Conservation (phyloP, 805 yeast genomes). For the Starmerella floricola region DNA sequence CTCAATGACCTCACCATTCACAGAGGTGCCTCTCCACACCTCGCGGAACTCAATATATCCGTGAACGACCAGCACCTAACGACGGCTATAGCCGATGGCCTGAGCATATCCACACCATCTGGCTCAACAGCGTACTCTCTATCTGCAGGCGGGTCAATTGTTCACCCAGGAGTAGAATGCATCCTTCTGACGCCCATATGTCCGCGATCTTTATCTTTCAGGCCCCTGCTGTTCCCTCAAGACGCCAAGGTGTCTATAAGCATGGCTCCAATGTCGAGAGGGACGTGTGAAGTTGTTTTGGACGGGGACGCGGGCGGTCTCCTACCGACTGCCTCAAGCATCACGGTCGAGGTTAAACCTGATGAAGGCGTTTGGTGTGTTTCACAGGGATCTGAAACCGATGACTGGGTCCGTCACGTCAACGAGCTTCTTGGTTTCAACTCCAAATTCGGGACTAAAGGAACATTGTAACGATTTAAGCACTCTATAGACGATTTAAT, state of each 20-base stretch:
- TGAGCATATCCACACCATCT: constrained; percentile 77
- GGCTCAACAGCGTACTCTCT: constrained; percentile 91
- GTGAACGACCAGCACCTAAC: constrained; percentile 78
- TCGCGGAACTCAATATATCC: constrained; percentile 70
- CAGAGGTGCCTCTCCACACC: constrained; percentile 77
- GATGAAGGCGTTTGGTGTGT: constrained; percentile 72
- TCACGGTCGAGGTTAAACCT: constrained; percentile 24
- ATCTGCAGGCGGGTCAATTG: constrained; percentile 84
- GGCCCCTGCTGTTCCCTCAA: constrained; percentile 76
- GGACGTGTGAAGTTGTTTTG: constrained; percentile 47
- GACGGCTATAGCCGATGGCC: constrained; percentile 85
- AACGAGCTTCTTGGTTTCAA: constrained; percentile 84
- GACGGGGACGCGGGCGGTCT: constrained; percentile 74
- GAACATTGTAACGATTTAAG: neutral
- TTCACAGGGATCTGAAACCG: constrained; percentile 47
- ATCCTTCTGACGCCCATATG: constrained; percentile 80
- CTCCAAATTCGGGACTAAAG: constrained; percentile 47
- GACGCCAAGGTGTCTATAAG: constrained; percentile 47
- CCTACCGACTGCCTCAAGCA: constrained; percentile 52
- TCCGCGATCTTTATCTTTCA: constrained; percentile 78
- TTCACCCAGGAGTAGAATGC: constrained; percentile 77
- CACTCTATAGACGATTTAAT: no score
- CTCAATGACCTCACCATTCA: constrained; percentile 88
- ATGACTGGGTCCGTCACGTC: constrained; percentile 86
- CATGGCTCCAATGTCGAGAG: constrained; percentile 28